Conservation (phyloP, 805 yeast species). For the Saccharomyces kudriavzevii region DNA sequence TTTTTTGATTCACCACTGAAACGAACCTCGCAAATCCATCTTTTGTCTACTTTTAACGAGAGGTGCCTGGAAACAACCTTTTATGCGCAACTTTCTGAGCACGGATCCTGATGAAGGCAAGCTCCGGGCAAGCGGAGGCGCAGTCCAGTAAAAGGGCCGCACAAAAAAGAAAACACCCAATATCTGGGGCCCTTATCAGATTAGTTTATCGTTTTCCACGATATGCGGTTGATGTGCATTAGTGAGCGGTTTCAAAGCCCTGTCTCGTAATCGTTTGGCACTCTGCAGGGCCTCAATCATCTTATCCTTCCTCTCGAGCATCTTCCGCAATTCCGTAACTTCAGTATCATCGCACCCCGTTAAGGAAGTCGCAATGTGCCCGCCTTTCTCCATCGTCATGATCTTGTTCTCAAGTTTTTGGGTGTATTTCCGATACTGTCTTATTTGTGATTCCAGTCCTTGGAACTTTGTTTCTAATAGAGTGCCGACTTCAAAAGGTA, state of each 20-base stretch:
- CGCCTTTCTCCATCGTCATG: conserved; percentile 14
- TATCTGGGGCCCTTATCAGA: neutral
- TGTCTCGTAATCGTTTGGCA: conserved; percentile 50
- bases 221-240: neutral
- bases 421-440: conserved; percentile 24
- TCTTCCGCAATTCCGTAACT: conserved; percentile 52
- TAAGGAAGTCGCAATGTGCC: neutral
- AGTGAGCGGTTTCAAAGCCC: conserved; percentile 17
- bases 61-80: neutral
- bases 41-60: neutral
- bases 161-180: neutral
- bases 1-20: neutral
- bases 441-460: conserved; percentile 24
- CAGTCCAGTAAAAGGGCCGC: neutral
- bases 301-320: conserved; percentile 64
- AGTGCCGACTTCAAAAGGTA: conserved; percentile 40
- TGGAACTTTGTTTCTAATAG: conserved; percentile 23
- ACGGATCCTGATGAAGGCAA: neutral
- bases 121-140: neutral
- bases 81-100: neutral
- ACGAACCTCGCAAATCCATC: neutral
- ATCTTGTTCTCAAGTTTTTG: conserved; percentile 13
- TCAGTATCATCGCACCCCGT: neutral
- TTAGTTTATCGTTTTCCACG: neutral
- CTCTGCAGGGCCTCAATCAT: conserved; percentile 68